A percentile compares a stretch with the other conserved stretches of the same genome.
phyloP scores from a whole-genome alignment of 2,329 filamentous ascomycete species.

The Purpureocillium takamizusanense region DNA sequence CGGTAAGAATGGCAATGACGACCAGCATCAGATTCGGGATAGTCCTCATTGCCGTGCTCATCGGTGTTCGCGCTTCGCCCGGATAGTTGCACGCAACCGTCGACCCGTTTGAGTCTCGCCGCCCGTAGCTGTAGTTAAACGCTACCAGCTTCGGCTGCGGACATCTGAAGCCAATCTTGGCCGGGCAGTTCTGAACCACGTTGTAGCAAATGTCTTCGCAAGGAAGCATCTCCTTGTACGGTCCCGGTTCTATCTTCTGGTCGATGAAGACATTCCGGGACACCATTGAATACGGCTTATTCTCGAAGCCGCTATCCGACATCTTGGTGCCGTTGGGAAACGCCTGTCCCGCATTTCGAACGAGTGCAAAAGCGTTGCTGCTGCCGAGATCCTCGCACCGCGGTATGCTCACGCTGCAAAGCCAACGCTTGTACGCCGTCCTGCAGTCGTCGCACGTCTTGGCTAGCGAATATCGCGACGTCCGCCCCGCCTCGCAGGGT shows the following conservation, averaged over 20 bases:
- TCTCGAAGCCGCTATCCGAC: constrained; percentile 21
- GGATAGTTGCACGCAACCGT: constrained; percentile 28
- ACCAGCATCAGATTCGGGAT: constrained; percentile 11
- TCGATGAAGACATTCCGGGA: constrained; percentile 72
- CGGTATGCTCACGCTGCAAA: constrained; percentile 87
- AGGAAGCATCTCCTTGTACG: constrained; percentile 88
- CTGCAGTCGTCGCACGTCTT: constrained; percentile 69
- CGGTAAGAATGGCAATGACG: constrained; percentile 1
- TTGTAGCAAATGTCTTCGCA: constrained; percentile 83
- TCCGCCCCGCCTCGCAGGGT: constrained; percentile 67
- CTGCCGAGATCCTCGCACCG: constrained; percentile 78
- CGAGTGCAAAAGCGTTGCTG: constrained; percentile 30
- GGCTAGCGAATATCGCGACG: constrained; percentile 73
- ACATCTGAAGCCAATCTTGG: constrained; percentile 66
- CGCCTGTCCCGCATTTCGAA: constrained; percentile 60
- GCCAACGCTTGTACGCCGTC: constrained; percentile 82
- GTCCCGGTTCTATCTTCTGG: constrained; percentile 61
- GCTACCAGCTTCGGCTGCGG: constrained; percentile 36
- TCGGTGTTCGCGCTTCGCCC: constrained; percentile 23
- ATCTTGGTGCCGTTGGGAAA: constrained; percentile 62
- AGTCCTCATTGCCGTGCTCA: constrained; percentile 8
- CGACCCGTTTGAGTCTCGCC: constrained; percentile 12
- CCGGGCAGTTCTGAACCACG: constrained; percentile 77
- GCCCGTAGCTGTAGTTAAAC: constrained; percentile 27
- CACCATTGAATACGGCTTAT: constrained; percentile 20